Base-by-base conservation (phyloP, 2,329 filamentous ascomycete species). In the Lithohypha guttulata region DNA sequence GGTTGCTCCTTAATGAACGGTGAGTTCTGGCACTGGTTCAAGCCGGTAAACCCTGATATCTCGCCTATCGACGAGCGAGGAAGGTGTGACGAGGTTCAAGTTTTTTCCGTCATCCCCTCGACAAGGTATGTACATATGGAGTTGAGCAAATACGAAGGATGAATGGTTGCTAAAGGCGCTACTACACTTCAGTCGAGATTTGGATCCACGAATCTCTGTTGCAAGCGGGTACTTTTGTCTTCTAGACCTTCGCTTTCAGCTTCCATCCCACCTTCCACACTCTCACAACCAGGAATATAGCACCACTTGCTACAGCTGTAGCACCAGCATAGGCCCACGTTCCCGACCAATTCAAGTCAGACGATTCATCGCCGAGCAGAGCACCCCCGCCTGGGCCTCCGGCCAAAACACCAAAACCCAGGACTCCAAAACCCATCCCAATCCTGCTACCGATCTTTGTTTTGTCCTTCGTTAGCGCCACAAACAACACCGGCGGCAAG, bases 391-490 rank as follows among this genome's bases (percentile, higher is more conserved):
- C 41, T 4, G 43, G 43, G 14, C 43, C 43, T 8, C 43, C 43
- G 25, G 31, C 32, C 8, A 45, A 22, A 11, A 43, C 30, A 10
- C 43, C 43, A 25, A 45, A 33, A 2, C 36, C 36, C 4, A 38
- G 27, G 8, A 46, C 30, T 7, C 32, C 37, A 38, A 43, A 46
- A 1, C 43, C 43, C 41, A 43, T 43, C 8, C 50, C 50, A 5
- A 44, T 45, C 15, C 50, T 29, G 5, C 43, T 44, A 5, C 52
- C 51, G n/a, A 54, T 43, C 15, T 45, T 44, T 2, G 27, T 25
- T 20, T 45, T 39, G 14, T 48, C 43, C 6, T 38, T 31, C 5
- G 49, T 47, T 30, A 54, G 35, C 2, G 42, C 37, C 8, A 47
- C 48, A 9, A 51, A 27, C 13, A 48, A 20, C 5, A 45, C 49